Evolutionary conservation across 768 basidiomycete genomes (phyloP).

Genomic region (Jaapia argillacea): DNA sequence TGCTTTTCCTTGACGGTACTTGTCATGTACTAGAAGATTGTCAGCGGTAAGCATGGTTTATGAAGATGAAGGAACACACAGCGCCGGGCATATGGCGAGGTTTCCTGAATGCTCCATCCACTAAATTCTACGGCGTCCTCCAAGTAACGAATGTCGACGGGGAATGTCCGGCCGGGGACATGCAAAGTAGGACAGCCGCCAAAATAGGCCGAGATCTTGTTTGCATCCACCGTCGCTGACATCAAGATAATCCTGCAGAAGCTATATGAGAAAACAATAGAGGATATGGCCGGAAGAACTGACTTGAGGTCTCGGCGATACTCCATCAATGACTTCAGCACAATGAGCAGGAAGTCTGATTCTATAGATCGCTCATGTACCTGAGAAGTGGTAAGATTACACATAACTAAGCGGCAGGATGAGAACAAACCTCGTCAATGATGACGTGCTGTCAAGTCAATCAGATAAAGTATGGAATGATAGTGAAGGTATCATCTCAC

Average conservation of each 20-base stretch:
- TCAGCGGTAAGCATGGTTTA: not conserved
- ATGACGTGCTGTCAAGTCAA: conserved; percentile 64
- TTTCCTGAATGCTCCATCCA: conserved; percentile 68
- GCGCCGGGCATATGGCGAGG: conserved; percentile 71
- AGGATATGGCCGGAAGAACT: conserved; percentile 7
- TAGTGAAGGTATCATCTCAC: conserved; percentile 28
- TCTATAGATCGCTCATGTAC: conserved; percentile 97
- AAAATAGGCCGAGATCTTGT: conserved; percentile 84
- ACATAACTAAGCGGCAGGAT: not conserved
- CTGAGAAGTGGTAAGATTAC: conserved; percentile 21
- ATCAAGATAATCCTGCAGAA: conserved; percentile 74
- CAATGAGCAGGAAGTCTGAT: conserved; percentile 92
- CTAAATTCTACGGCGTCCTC: conserved; percentile 88
- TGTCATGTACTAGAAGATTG: conserved; percentile 35
- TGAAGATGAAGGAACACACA: conserved; percentile 28
- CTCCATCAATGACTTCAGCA: conserved; percentile 73
- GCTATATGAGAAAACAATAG: not conserved
- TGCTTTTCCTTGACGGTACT: conserved; percentile 50
- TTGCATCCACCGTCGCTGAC: conserved; percentile 92
- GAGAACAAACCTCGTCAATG: conserved; percentile 70
- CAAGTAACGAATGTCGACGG: conserved; percentile 75
- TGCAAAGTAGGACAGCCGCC: conserved; percentile 77
- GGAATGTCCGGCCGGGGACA: conserved; percentile 92
- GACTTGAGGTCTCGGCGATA: conserved; percentile 81
- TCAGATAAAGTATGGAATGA: not conserved